A percentile compares a stretch with the other conserved stretches of the same genome.
Evolutionary conservation across 441 rosid genomes (phyloP).

Genomic region (Syzygium malaccense): DNA sequence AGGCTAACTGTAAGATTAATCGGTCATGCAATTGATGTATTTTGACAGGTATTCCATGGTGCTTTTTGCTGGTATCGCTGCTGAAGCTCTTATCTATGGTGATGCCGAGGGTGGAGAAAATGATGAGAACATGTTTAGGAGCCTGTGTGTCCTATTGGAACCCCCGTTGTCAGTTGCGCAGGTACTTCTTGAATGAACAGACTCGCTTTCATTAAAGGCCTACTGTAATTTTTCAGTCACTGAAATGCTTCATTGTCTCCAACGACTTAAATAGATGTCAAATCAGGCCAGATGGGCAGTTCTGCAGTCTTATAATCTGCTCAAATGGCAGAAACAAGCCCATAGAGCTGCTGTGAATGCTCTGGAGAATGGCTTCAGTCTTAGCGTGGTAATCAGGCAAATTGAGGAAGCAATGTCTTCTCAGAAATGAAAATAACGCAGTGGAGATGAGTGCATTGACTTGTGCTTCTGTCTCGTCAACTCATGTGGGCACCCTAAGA

Average conservation of each 20-base stretch:
- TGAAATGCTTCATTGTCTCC: neutral
- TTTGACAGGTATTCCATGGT: slow-evolving; percentile 80
- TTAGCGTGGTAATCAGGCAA: slow-evolving; percentile 62
- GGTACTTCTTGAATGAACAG: slow-evolving; percentile 22
- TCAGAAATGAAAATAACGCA: slow-evolving; percentile 14
- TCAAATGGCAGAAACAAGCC: slow-evolving; percentile 79
- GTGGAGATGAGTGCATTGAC: neutral
- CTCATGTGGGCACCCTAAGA: neutral
- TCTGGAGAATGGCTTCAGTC: slow-evolving; percentile 70
- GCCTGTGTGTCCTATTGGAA: slow-evolving; percentile 69
- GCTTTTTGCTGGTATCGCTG: slow-evolving; percentile 94
- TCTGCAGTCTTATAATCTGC: slow-evolving; percentile 79
- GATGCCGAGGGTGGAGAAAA: slow-evolving; percentile 97
- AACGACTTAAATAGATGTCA: slow-evolving; percentile 49
- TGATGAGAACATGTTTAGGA: slow-evolving; percentile 87
- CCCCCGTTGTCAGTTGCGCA: slow-evolving; percentile 78
- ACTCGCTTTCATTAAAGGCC: neutral
- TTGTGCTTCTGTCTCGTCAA: neutral
- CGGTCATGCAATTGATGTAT: neutral
- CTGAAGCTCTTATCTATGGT: slow-evolving; percentile 86
- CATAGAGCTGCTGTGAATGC: slow-evolving; percentile 78
- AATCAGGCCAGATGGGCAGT: slow-evolving; percentile 96
- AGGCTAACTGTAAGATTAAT: neutral
- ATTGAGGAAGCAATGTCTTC: slow-evolving; percentile 74
- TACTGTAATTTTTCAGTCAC: neutral